phyloP scores from a whole-genome alignment of 2,329 filamentous ascomycete genomes.

The Septoria linicola region DNA sequence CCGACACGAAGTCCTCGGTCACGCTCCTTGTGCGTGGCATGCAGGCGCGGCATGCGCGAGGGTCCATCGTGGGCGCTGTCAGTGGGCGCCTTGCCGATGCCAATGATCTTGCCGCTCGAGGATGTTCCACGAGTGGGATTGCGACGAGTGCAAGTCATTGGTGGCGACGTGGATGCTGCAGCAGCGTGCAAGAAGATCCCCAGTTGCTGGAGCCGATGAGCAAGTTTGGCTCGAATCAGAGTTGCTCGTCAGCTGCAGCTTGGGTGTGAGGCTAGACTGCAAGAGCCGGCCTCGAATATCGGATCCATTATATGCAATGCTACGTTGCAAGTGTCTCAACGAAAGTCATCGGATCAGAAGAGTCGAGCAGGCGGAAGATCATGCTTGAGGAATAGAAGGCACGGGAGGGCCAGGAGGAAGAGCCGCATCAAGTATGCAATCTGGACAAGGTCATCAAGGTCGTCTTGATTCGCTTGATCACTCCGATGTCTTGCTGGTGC shows the following conservation, averaged over 20 bases:
- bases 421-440: too few species aligned
- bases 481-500: too few species aligned
- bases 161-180: slow-evolving; percentile 15
- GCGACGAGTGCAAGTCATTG: background rate
- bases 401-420: too few species aligned
- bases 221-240: slow-evolving; percentile 16
- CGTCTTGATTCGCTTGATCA: too few species aligned
- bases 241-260: slow-evolving; percentile 1
- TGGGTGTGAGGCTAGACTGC: background rate
- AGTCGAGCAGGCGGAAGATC: too few species aligned
- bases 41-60: slow-evolving; percentile 9
- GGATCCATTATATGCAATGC: background rate
- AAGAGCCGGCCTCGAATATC: too few species aligned
- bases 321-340: background rate
- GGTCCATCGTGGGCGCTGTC: background rate
- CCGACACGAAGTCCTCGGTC: slow-evolving; percentile 4
- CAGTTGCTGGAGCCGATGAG: slow-evolving; percentile 10
- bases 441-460: background rate
- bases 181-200: background rate
- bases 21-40: slow-evolving; percentile 12
- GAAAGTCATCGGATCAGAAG: background rate
- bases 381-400: too few species aligned
- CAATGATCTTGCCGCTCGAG: background rate
- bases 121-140: background rate
- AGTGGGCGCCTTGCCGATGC: slow-evolving; percentile 3